Conservation (phyloP, 495 filamentous ascomycete species). For the Tetracladium setigerum region DNA sequence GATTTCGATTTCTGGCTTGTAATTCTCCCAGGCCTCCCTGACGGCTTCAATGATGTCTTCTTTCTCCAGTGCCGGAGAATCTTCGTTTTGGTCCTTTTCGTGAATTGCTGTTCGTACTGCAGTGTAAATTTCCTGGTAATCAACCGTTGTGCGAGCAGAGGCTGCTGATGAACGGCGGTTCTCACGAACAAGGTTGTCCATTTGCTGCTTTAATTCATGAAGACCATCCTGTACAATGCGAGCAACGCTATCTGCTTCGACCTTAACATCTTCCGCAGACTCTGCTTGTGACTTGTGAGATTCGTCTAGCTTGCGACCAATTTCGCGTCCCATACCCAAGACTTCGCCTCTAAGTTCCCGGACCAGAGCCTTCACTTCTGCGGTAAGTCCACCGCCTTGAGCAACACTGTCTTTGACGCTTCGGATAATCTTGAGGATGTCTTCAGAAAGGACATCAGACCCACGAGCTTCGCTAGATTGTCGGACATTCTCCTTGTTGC, state of each 20-base stretch:
- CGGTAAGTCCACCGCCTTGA: constrained; percentile 76
- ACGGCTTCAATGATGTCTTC: constrained; percentile 83
- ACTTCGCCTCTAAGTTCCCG: constrained; percentile 88
- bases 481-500: constrained; percentile 25
- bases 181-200: constrained; percentile 68
- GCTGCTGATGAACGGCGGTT: constrained; percentile 56
- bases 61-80: constrained; percentile 36
- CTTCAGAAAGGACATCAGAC: constrained; percentile 48
- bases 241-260: constrained; percentile 62
- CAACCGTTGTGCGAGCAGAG: constrained; percentile 36
- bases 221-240: constrained; percentile 73
- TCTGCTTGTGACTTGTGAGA: constrained; percentile 32
- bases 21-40: constrained; percentile 80
- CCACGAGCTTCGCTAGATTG: constrained; percentile 23
- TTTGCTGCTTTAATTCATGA: constrained; percentile 69
- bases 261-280: constrained; percentile 40
- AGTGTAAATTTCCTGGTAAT: constrained; percentile 73
- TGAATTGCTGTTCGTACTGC: constrained; percentile 70
- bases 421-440: constrained; percentile 68
- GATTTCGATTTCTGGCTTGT: constrained; percentile 84
- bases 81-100: constrained; percentile 48
- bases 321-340: constrained; percentile 82
- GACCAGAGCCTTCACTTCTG: constrained; percentile 82
- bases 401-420: constrained; percentile 83
- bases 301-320: constrained; percentile 75